Base-by-base conservation (phyloP, 495 filamentous ascomycete species). In the Niebla homalea region DNA sequence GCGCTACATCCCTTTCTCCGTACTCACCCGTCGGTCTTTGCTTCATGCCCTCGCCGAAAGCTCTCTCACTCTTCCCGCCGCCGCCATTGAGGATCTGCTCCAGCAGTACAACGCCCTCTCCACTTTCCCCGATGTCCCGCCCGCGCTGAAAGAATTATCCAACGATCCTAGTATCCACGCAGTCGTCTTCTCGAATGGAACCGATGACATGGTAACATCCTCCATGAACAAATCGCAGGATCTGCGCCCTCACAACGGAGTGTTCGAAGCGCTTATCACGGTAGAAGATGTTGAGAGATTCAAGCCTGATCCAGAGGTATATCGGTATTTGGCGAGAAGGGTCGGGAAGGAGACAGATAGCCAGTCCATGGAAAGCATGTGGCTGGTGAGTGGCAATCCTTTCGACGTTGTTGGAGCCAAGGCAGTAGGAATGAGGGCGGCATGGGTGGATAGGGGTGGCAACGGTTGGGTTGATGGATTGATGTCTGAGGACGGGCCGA, bases 171-270 rank as follows among this genome's bases (percentile, higher is more conserved):
- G 49, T 18, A 52, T 83, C 16, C 65, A 70, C 12, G 61, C 81
- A 1, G 79, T 83, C 44, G 64, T 88, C 19, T 93, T 92, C 64
- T 84, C 83, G 11, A 93, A 89, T 55, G 86, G 85, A 21, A 80
- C 78, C 0, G 62, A 70, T 3, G 54, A 60, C 2, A 87, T 87
- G 81, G 68, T 89, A 73, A 73, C 21, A 81, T 79, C 21, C 63
- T 89, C n/a, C n/a, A n/a, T n/a, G n/a, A n/a, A n/a, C n/a, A n/a
- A n/a, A n/a, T n/a, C n/a, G n/a, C n/a, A n/a, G n/a, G n/a, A n/a
- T n/a, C n/a, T n/a, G n/a, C n/a, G n/a, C n/a, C n/a, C n/a, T n/a
- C n/a, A n/a, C n/a, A n/a, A n/a, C n/a, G n/a, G n/a, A n/a, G 51
- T 72, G 14, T 83, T 87, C 57, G 64, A 68, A 45, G 66, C 76